These are phyloP conservation scores for Trypanosoma conorhini DNA, from an alignment of 208 protist genomes.

Conservation along the genomic window DNA sequence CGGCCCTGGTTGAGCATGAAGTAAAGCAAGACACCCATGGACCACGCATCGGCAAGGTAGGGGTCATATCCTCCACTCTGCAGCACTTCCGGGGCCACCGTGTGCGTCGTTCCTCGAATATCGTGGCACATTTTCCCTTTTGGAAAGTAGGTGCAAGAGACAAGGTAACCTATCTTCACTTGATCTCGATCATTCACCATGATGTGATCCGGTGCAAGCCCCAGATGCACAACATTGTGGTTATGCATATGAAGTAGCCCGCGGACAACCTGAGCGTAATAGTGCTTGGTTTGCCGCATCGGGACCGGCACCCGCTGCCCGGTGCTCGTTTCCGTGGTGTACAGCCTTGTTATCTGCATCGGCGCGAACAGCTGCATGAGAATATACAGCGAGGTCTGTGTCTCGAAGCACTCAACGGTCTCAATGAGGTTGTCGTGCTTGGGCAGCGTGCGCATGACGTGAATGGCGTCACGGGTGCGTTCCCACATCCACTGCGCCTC, in stretches of 20 bases:
- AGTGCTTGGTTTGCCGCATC: conserved; percentile 31
- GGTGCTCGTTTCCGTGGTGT: conserved; percentile 37
- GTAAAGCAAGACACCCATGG: conserved; percentile 80
- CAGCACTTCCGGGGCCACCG: conserved; percentile 85
- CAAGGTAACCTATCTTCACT: conserved; percentile 73
- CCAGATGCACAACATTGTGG: conserved; percentile 71
- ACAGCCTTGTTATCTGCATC: conserved; percentile 62
- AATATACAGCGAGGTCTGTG: conserved; percentile 78
- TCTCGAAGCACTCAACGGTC: conserved; percentile 89
- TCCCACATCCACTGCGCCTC: conserved; percentile 89
- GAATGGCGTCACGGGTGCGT: conserved; percentile 72
- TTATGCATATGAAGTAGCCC: conserved; percentile 76
- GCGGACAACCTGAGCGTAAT: conserved; percentile 75
- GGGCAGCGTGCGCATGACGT: conserved; percentile 78
- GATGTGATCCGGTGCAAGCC: conserved; percentile 86
- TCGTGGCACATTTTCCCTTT: conserved; percentile 48
- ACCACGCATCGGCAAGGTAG: conserved; percentile 81
- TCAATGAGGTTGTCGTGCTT: conserved; percentile 84
- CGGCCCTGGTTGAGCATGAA: conserved; percentile 86
- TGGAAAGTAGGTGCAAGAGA: conserved; percentile 63
- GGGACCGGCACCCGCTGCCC: conserved; percentile 19
- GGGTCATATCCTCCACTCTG: conserved; percentile 69
- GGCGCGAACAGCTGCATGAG: conserved; percentile 84
- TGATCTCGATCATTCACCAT: conserved; percentile 65
- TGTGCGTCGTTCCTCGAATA: conserved; percentile 78